A percentile compares a stretch with the other conserved stretches of the same genome.
phyloP scores from a whole-genome alignment of 108 stramenopile genomes.

The Fragilariopsis cylindrus region DNA sequence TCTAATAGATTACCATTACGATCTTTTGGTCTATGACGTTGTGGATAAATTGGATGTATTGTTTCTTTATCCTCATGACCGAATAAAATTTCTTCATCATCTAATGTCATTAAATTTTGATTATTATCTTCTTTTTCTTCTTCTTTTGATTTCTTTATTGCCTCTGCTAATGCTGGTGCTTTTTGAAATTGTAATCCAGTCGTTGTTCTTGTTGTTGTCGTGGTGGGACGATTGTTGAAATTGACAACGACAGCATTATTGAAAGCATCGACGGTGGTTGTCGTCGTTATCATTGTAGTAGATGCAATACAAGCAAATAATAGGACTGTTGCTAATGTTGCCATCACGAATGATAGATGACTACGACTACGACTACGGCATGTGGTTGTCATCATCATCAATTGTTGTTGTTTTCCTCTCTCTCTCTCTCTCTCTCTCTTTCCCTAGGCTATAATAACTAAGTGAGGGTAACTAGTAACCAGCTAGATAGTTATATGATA shows the following conservation, averaged over 20 bases:
- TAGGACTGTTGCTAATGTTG: too few relatives aligned
- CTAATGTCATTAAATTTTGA: constrained; percentile 30
- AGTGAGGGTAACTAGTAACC: too few relatives aligned
- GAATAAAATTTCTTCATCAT: constrained; percentile 76
- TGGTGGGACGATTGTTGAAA: not conserved
- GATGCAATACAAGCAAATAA: too few relatives aligned
- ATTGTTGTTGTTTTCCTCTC: too few relatives aligned
- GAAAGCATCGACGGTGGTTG: not conserved
- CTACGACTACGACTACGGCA: too few relatives aligned
- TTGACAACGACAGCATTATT: not conserved
- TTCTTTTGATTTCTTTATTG: constrained; percentile 2
- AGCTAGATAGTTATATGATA: too few relatives aligned
- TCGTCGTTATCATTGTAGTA: too few relatives aligned
- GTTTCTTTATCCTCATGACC: constrained; percentile 30
- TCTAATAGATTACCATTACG: constrained; percentile 52
- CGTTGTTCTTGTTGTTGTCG: too few relatives aligned
- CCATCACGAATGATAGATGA: too few relatives aligned
- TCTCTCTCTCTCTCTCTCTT: too few relatives aligned
- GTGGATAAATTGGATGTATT: constrained; percentile 29
- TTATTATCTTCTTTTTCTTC: not conserved
- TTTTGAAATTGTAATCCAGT: constrained; percentile 7
- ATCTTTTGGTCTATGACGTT: constrained; percentile 44
- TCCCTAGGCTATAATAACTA: too few relatives aligned
- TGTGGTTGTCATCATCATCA: too few relatives aligned
- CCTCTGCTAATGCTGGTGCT: constrained; percentile 8